phyloP scores from a whole-genome alignment of 371 early-diverging fungal genomes.

The Quaeritorhiza haematococci region DNA sequence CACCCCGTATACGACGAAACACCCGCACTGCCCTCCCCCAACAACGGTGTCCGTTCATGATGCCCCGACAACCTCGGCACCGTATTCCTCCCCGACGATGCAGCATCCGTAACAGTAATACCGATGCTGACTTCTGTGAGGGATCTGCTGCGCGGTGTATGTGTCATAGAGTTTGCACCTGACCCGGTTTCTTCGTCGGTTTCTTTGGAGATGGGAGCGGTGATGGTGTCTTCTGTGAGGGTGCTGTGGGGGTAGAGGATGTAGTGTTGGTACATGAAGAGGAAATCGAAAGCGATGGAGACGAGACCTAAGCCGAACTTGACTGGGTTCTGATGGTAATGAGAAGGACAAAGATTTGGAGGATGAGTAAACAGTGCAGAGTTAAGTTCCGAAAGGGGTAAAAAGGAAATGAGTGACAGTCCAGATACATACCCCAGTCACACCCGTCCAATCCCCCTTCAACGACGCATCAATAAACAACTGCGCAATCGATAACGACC shows the following conservation, averaged over 20 bases:
- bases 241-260: constrained; percentile 18
- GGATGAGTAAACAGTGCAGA: constrained; percentile 9
- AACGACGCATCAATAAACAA: constrained; percentile 69
- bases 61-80: no score
- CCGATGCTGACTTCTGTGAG: no score
- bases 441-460: constrained; percentile 63
- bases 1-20: no score
- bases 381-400: constrained; percentile 4
- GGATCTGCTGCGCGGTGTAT: no score
- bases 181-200: no score
- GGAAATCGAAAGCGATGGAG: constrained; percentile 72
- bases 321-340: constrained; percentile 37
- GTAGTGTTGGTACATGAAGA: constrained; percentile 84
- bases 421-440: constrained; percentile 49
- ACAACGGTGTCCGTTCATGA: no score
- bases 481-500: constrained; percentile 73
- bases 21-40: no score
- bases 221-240: no score
- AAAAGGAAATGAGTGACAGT: constrained; percentile 4
- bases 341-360: not conserved
- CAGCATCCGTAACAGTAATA: no score
- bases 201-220: no score
- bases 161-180: no score
- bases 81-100: no score
- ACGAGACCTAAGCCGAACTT: constrained; percentile 74